Evolutionary conservation across 768 basidiomycete species (phyloP).

Genomic region (Vararia minispora): DNA sequence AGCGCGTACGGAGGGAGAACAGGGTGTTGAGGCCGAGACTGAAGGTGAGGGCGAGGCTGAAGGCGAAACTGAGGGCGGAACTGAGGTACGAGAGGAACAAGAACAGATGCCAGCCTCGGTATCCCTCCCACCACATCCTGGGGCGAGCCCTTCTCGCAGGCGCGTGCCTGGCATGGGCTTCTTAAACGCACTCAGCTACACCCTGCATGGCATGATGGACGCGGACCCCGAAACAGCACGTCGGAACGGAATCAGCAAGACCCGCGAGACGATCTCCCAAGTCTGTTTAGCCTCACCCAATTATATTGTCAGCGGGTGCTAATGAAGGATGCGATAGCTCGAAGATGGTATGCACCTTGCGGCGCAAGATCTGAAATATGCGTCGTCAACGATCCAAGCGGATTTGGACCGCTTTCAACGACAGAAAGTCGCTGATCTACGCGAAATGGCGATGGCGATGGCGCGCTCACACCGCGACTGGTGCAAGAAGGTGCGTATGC

Average conservation of each 20-base stretch:
- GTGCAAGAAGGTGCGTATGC: conserved; percentile 74
- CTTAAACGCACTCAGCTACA: conserved; percentile 85
- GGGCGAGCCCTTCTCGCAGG: conserved; percentile 53
- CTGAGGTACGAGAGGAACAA: conserved; percentile 25
- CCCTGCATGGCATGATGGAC: conserved; percentile 97
- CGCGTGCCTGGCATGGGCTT: conserved; percentile 76
- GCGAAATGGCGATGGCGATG: conserved; percentile 90
- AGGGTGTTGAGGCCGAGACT: conserved; percentile 14
- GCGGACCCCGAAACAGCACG: conserved; percentile 95
- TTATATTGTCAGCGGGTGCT: background rate
- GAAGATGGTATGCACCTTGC: conserved; percentile 91
- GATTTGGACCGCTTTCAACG: conserved; percentile 97
- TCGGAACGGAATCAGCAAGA: conserved; percentile 88
- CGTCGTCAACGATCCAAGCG: conserved; percentile 91
- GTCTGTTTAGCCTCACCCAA: conserved; percentile 28
- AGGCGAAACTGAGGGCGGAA: conserved; percentile 15
- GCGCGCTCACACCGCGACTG: conserved; percentile 88
- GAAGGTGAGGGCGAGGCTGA: conserved; percentile 18
- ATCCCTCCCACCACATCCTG: conserved; percentile 70
- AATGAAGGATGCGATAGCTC: conserved; percentile 39
- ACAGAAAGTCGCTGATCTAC: conserved; percentile 93
- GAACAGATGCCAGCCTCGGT: conserved; percentile 27
- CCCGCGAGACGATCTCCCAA: conserved; percentile 90
- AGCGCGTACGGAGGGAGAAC: conserved; percentile 9
- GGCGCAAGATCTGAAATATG: conserved; percentile 91